phyloP scores from a whole-genome alignment of 306 rosid species.

The Fragaria ananassa region DNA sequence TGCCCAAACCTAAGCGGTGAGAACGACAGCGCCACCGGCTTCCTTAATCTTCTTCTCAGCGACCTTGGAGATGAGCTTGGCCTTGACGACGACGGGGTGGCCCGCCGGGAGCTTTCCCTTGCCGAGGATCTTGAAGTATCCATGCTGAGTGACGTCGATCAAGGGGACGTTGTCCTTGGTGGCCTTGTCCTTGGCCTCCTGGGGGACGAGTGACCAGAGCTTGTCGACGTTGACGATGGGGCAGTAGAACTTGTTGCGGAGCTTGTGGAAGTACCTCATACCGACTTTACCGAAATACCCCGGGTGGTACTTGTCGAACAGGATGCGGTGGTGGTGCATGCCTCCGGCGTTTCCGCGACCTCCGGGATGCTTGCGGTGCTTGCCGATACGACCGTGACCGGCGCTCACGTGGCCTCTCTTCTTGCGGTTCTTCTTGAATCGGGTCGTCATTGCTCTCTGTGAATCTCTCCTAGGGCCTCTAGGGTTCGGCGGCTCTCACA shows the following conservation, averaged over 20 bases:
- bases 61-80: constrained; percentile 47
- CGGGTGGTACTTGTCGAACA: constrained; percentile 89
- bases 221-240: constrained; percentile 82
- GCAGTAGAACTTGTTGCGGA: constrained; percentile 20
- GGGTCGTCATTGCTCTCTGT: constrained; percentile 53
- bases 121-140: constrained; percentile 71
- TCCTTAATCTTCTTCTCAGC: constrained; percentile 70
- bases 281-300: constrained; percentile 89
- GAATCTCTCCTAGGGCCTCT: constrained; percentile 20
- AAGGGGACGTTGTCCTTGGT: constrained; percentile 56
- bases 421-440: constrained; percentile 90
- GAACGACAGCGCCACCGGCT: constrained; percentile 78
- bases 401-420: constrained; percentile 94
- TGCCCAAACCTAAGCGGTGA: constrained; percentile 60
- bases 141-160: constrained; percentile 65
- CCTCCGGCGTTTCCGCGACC: constrained; percentile 95
- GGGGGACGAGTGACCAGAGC: constrained; percentile 68
- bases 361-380: constrained; percentile 86
- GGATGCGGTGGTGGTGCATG: constrained; percentile 91
- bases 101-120: constrained; percentile 59
- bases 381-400: constrained; percentile 80
- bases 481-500: constrained; percentile 38
- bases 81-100: constrained; percentile 72
- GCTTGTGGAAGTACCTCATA: constrained; percentile 78
- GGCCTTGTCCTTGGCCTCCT: constrained; percentile 68